Conservation (phyloP, 2,329 filamentous ascomycete species). For the Atkinsonella texensis region DNA sequence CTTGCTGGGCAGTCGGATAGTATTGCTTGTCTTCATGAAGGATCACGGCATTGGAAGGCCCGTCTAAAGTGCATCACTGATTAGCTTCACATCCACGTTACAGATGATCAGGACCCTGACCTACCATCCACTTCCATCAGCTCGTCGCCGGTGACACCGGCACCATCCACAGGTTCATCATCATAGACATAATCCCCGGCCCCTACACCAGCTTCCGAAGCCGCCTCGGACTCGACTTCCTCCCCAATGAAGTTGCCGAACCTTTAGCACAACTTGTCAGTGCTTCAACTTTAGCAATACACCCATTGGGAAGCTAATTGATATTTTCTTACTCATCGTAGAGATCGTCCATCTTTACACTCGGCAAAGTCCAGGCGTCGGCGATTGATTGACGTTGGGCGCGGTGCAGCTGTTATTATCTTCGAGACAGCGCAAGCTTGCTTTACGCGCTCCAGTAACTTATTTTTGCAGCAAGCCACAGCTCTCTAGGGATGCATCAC, state of each 20-base stretch:
- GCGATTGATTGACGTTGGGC: constrained; percentile 12
- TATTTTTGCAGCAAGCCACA: constrained; percentile 11
- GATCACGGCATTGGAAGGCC: constrained; percentile 91
- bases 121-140: constrained; percentile 86
- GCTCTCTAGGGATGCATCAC: constrained; percentile 8
- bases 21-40: constrained; percentile 99
- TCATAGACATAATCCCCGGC: constrained; percentile 72
- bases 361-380: constrained; percentile 7
- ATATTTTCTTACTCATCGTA: constrained; percentile 68
- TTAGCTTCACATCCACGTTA: neutral
- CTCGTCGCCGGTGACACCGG: constrained; percentile 59
- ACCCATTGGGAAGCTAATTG: neutral
- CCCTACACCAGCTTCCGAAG: constrained; percentile 65
- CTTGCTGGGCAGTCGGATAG: constrained; percentile 93
- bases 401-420: constrained; percentile 3
- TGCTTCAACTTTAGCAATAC: neutral
- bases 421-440: neutral
- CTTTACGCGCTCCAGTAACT: constrained; percentile 2
- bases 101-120: constrained; percentile 9
- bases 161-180: constrained; percentile 56
- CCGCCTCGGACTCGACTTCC: constrained; percentile 72
- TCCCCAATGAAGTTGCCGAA: constrained; percentile 99
- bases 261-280: constrained; percentile 31
- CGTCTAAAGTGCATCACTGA: constrained; percentile 35
- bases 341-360: constrained; percentile 69